A percentile compares a stretch with the other conserved stretches of the same genome.
Evolutionary conservation across 805 yeast genomes (phyloP).

Genomic region (Yarrowia sp.): DNA sequence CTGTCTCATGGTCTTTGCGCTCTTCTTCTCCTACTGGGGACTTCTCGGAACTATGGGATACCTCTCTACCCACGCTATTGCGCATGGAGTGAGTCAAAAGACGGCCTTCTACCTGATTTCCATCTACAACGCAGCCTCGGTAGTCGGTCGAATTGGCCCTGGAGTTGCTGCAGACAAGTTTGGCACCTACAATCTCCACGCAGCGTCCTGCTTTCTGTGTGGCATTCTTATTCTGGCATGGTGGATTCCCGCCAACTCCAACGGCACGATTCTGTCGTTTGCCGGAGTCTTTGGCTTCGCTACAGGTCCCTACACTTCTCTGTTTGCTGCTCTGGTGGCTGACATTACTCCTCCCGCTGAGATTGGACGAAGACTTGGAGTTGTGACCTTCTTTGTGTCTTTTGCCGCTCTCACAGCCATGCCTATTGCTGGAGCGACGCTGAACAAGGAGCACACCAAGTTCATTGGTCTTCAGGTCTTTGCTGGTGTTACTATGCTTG

Average conservation of each 20-base stretch:
- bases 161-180: conserved; percentile 48
- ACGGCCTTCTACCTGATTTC: conserved; percentile 37
- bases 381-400: conserved; percentile 1
- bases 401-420: conserved; percentile 13
- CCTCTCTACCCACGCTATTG: conserved; percentile 37
- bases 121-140: conserved; percentile 40
- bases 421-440: conserved; percentile 21
- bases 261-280: conserved; percentile 34
- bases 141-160: conserved; percentile 50
- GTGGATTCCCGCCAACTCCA: conserved; percentile 33
- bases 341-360: conserved; percentile 31
- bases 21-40: conserved; percentile 30
- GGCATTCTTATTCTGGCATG: conserved; percentile 33
- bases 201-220: neutral
- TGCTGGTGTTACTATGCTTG: conserved; percentile 3
- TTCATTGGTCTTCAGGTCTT: conserved; percentile 20
- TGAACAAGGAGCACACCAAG: conserved; percentile 1
- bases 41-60: conserved; percentile 45
- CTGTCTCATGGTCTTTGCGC: conserved; percentile 31
- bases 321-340: conserved; percentile 38
- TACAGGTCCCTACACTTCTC: conserved; percentile 39
- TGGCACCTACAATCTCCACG: conserved; percentile 46
- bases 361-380: conserved; percentile 10
- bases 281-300: conserved; percentile 38
- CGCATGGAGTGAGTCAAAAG: conserved; percentile 31